phyloP scores from a whole-genome alignment of 2,329 filamentous ascomycete species.

The Trichoderma koningiopsis region DNA sequence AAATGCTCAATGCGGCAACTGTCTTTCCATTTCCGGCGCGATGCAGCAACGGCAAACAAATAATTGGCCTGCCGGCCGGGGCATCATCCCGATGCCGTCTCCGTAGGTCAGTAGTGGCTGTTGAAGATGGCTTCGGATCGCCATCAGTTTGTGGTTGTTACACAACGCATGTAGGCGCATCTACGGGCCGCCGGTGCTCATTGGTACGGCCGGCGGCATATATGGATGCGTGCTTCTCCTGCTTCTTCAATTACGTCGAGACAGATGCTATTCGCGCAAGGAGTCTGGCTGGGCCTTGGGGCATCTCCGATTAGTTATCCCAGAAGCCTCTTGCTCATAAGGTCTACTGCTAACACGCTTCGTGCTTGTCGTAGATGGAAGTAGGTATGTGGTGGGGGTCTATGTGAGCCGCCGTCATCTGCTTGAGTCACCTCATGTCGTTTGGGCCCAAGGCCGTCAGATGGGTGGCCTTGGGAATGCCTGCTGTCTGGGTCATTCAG shows the following conservation, averaged over 20 bases:
- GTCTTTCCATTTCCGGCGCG: slow-evolving; percentile 1
- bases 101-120: background rate
- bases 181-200: background rate
- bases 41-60: slow-evolving; percentile 1
- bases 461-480: background rate
- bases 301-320: background rate
- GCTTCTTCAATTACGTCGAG: background rate
- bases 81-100: slow-evolving; percentile 11
- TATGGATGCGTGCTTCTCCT: background rate
- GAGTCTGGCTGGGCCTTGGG: background rate
- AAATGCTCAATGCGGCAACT: slow-evolving; percentile 14
- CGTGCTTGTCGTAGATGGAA: background rate
- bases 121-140: slow-evolving; percentile 19
- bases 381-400: background rate
- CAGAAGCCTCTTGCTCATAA: background rate
- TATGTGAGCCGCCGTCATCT: background rate
- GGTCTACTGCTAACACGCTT: background rate
- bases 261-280: background rate
- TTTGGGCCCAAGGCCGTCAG: background rate
- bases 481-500: background rate
- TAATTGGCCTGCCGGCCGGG: slow-evolving; percentile 1
- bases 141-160: background rate
- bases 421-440: background rate
- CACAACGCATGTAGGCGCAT: background rate
- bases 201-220: slow-evolving; percentile 11